These are phyloP conservation scores for Vitis rotundifolia DNA, from an alignment of 164 flowering plant species.

Conservation along the genomic window DNA sequence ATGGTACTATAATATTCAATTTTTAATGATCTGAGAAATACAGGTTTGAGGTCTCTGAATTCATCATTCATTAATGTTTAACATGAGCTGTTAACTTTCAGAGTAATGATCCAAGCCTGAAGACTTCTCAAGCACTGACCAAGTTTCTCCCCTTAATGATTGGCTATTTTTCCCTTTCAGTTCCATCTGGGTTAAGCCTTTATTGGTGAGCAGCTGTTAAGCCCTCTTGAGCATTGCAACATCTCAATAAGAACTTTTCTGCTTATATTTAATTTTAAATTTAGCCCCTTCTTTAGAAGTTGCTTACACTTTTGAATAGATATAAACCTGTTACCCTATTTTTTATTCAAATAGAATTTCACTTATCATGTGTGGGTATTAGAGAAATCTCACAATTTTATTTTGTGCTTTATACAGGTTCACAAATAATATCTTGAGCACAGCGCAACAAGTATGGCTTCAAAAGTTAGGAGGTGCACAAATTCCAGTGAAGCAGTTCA, in stretches of 20 bases:
- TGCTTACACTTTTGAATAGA: neutral
- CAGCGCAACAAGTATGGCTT: conserved; percentile 87
- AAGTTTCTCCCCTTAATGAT: conserved; percentile 83
- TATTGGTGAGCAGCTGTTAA: conserved; percentile 73
- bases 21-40: too few relatives aligned
- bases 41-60: too few relatives aligned
- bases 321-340: neutral
- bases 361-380: neutral
- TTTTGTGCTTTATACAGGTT: conserved; percentile 49
- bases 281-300: neutral
- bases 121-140: conserved; percentile 81
- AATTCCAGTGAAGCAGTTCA: conserved; percentile 41
- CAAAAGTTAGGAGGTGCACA: conserved; percentile 89
- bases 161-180: conserved; percentile 96
- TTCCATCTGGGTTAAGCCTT: conserved; percentile 96
- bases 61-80: neutral
- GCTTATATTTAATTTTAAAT: neutral
- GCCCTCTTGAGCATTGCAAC: neutral
- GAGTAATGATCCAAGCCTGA: conserved; percentile 81
- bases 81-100: conserved; percentile 28
- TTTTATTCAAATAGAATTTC: neutral
- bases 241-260: neutral
- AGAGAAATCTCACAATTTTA: neutral
- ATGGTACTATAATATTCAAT: too few relatives aligned
- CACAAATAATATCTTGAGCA: conserved; percentile 87